phyloP scores from a whole-genome alignment of 495 filamentous ascomycete species.

The Xylaria sp. region DNA sequence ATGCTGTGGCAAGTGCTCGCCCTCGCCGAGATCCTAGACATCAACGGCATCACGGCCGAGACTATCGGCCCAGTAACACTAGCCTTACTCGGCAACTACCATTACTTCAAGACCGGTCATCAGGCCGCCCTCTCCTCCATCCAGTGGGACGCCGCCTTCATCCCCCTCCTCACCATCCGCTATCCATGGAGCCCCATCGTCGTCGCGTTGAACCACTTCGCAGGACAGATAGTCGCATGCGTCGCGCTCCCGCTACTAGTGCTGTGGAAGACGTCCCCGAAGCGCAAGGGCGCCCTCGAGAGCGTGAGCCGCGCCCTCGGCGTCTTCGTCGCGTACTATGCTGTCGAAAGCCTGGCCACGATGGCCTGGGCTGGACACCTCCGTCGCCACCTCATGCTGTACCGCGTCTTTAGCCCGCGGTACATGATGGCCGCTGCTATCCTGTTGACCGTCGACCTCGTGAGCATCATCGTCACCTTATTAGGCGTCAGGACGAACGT shows the following conservation, averaged over 20 bases:
- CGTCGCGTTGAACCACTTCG: conserved; percentile 85
- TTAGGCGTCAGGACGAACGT: conserved; percentile 75
- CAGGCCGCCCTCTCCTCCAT: conserved; percentile 87
- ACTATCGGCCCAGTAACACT: conserved; percentile 86
- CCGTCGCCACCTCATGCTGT: conserved; percentile 93
- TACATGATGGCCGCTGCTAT: conserved; percentile 84
- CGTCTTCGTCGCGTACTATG: conserved; percentile 80
- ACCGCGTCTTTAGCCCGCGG: conserved; percentile 89
- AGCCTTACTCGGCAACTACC: conserved; percentile 83
- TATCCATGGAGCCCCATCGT: conserved; percentile 90
- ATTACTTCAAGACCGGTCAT: conserved; percentile 98
- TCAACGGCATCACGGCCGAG: conserved; percentile 67
- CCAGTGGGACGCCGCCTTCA: conserved; percentile 97
- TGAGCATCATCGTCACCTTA: conserved; percentile 71
- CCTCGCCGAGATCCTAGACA: conserved; percentile 86
- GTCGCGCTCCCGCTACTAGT: conserved; percentile 79
- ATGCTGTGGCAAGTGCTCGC: conserved; percentile 85
- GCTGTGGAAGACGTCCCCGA: conserved; percentile 81
- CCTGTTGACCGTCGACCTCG: conserved; percentile 76
- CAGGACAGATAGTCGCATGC: conserved; percentile 82
- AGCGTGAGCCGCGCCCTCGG: conserved; percentile 71
- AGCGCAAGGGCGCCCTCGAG: conserved; percentile 66
- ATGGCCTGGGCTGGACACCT: conserved; percentile 88
- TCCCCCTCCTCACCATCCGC: conserved; percentile 78
- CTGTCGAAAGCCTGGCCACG: conserved; percentile 79